Evolutionary conservation across 1,139 yeast genomes (phyloP), one percentile per base, ranked within the genome.

Genomic region (Saccharomyces hybrid): DNA sequence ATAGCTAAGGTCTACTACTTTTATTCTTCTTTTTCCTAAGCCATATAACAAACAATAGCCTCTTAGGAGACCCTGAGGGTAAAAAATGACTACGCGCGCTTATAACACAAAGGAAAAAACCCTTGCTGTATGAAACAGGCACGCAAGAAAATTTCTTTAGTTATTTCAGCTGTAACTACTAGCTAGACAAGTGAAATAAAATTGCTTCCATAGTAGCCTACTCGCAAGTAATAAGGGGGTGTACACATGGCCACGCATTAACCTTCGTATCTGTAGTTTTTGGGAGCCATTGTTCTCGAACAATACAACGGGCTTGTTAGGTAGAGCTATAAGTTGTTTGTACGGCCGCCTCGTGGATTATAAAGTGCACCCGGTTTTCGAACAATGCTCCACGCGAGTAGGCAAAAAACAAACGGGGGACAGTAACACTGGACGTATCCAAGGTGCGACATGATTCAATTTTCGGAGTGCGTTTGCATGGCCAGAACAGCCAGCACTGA

Each of bases 351-450:
- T 38, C 24, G 44, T 16, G 44, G 24, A 26, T 8, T 16, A 19
- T 38, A 16, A 38, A 38, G 44, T 38, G 44, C 44, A 38, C 44
- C 44, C 44, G 44, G 42, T 34, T 38, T 38, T 38, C 24, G n/a
- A 11, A 16, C 44, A 38, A 38, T 12, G n/a, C 24, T 38, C 44
- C 11, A 19, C 24, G 24, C 44, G 5, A 11, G 4, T 9, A 38
- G 44, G 44, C 24, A 9, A 38, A 38, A 38, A 38, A 16, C 9
- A 38, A 38, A 16, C 6, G 14, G 2, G 24, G 24, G 26, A 38
- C n/a, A 16, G 11, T 19, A 12, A 4, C 16, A 16, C 19, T 11
- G 24, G 7, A 38, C 16, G 7, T 38, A 38, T 19, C 24, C 44
- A 38, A 38, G 21, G 44, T 16, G 7, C 24, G 19, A 7, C 19